Evolutionary conservation across 306 rosid genomes (phyloP), one percentile per base, ranked within the genome.

Genomic region (Oxytropis ochrocephala): DNA sequence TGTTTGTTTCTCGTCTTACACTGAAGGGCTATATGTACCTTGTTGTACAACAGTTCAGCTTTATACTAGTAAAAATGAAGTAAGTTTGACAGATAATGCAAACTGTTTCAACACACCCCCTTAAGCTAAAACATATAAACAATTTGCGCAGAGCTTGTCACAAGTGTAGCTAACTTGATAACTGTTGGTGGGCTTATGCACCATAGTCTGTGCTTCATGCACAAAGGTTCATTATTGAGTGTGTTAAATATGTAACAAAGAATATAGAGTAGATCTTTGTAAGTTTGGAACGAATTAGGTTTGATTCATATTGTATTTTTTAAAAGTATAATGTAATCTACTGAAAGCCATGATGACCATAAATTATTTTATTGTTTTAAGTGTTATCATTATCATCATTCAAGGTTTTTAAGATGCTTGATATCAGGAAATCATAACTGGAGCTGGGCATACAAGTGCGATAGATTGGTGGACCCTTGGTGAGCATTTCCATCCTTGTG

Each of bases 401-500:
- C 62, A 68, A 77, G 29, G 59, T 64, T 79, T 75, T 75, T 47
- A 80, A 60, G 64, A 74, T 77, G n/a, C 75, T 82, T 83, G 71
- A 55, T 88, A 70, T 78, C 96, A 94, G 98, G 98, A 94, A 86
- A 90, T 87, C 79, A 83, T 94, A 66, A 88, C 85, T 1, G 98
- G 98, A 35, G 82, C 85, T 18, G 84, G 89, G 85, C 98, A 94
- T 73, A 70, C 85, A 57, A 88, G 98, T 62, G 91, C 95, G 24
- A 87, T 94, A 50, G 98, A 94, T 75, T 94, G 98, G 98, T 94
- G 98, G 98, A 85, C 98, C 59, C 82, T 94, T 61, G 98, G 98
- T 94, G 84, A 83, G 85, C 67, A 53, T 64, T 47, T 73, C 48
- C 46, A 63, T 53, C 68, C 36, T 56, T 73, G 17, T 70, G n/a